Evolutionary conservation across 306 rosid genomes (phyloP).

Genomic region (Hippophae tibetana): DNA sequence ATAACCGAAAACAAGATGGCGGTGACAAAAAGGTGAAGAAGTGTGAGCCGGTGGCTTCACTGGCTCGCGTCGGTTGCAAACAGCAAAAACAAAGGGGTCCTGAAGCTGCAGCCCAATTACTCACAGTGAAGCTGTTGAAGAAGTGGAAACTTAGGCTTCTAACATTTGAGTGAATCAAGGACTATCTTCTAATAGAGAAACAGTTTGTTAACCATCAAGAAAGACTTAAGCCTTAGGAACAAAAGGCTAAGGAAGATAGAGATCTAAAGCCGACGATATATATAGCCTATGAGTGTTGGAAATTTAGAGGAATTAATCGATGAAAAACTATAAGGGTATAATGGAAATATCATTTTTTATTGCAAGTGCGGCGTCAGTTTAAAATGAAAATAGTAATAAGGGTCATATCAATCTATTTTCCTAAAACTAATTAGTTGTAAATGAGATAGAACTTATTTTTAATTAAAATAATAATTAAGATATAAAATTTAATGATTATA

Average conservation of each 20-base stretch:
- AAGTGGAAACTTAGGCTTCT: slow-evolving; percentile 79
- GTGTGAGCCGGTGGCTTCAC: slow-evolving; percentile 92
- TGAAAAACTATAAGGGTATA: slow-evolving; percentile 39
- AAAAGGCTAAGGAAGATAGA: slow-evolving; percentile 92
- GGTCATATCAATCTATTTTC: no score
- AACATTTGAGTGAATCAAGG: slow-evolving; percentile 40
- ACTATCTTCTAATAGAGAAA: slow-evolving; percentile 67
- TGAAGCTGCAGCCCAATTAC: slow-evolving; percentile 78
- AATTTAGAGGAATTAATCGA: slow-evolving; percentile 86
- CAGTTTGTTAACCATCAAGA: slow-evolving; percentile 92
- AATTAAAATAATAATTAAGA: no score
- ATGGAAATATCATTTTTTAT: no score
- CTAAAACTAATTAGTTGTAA: no score
- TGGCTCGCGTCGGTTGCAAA: slow-evolving; percentile 77
- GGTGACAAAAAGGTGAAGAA: slow-evolving; percentile 84
- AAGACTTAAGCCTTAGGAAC: slow-evolving; percentile 89
- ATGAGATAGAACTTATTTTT: no score
- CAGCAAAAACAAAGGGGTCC: slow-evolving; percentile 91
- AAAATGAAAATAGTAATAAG: no score
- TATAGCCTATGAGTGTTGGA: slow-evolving; percentile 92
- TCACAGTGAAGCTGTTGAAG: slow-evolving; percentile 64
- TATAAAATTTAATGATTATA: no score
- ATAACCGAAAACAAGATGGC: slow-evolving; percentile 68
- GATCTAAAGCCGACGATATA: slow-evolving; percentile 87
- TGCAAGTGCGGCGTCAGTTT: no score